Base-by-base conservation (phyloP, 352 stramenopile genomes). In the Globisporangium paddicum region DNA sequence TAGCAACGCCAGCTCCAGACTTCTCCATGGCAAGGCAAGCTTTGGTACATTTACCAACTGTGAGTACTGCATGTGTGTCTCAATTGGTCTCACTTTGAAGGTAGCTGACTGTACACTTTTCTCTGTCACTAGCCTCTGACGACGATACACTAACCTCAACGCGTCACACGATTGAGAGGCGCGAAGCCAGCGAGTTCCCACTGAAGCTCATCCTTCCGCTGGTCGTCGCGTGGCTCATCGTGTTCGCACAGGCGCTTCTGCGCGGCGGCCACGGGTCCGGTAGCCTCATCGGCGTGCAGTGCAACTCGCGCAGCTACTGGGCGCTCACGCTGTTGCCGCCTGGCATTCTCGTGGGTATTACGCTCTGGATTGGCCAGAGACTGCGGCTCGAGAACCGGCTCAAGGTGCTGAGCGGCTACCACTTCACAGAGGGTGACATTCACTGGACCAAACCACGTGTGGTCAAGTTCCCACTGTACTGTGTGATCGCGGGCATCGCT, bases 361-460 rank as follows among this genome's bases (percentile, higher is more conserved):
- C 75, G 26, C 64, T 79, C 37, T 75, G 69, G 56, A 73, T 90
- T 5, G 84, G 84, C 0, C 66, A 81, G 37, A 64, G 71, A 3
- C 40, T 94, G 21, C 84, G 82, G 30, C 72, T 94, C 4, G 55
- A 80, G 42, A 94, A 92, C 59, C 84, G 84, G 0, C 67, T 87
- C 32, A 84, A 85, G 54, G 82, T 94, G 37, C 60, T 90, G 5
- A 84, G 75, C 23, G 60, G 66, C 44, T 88, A 83, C 49, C 60
- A 62, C 7, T 99, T 98, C 60, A 64, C 86, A 2, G 77, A 97
- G 28, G 96, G 96, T 34, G 96, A 99, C 67, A 94, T 98, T 23
- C 79, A 97, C 76, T 99, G 96, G 96, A 91, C 96, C 58, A 77
- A 71, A 41, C 68, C 65, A 16, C 83, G 88, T 18, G 96, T 94